A percentile compares a stretch with the other conserved stretches of the same genome.
Conservation (phyloP, 805 yeast species). For the Kluyveromyces starmeri region DNA sequence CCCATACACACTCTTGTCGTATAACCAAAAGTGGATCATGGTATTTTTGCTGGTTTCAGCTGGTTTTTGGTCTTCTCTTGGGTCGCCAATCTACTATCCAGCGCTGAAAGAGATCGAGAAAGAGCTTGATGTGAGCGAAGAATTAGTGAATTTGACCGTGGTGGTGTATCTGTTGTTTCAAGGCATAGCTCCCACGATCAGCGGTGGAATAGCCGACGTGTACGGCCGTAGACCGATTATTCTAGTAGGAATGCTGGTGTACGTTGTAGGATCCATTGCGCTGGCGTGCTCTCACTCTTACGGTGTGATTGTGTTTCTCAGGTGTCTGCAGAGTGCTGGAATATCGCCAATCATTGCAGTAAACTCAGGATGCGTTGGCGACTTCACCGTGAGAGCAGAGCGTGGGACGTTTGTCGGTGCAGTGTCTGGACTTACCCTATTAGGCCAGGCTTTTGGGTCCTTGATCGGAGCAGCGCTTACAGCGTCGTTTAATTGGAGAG, state of each 20-base stretch:
- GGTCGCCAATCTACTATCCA: constrained; percentile 77
- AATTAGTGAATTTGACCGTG: constrained; percentile 56
- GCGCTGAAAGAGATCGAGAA: constrained; percentile 52
- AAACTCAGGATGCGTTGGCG: constrained; percentile 63
- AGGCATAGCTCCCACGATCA: constrained; percentile 62
- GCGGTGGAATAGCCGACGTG: constrained; percentile 59
- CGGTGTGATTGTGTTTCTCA: constrained; percentile 50
- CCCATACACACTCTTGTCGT: constrained; percentile 21
- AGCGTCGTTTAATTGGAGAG: constrained; percentile 56
- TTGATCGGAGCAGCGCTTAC: constrained; percentile 41
- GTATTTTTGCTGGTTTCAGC: constrained; percentile 25
- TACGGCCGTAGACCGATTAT: constrained; percentile 65
- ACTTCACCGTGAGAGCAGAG: constrained; percentile 50
- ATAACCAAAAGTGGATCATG: constrained; percentile 25
- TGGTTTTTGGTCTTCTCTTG: constrained; percentile 59
- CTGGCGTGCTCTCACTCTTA: constrained; percentile 52
- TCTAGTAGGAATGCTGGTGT: constrained; percentile 46
- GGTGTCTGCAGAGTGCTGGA: constrained; percentile 66
- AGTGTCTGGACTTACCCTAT: constrained; percentile 50
- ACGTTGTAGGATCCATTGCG: constrained; percentile 53
- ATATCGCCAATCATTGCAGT: constrained; percentile 68
- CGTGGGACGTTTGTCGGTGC: constrained; percentile 67
- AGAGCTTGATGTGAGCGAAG: constrained; percentile 46
- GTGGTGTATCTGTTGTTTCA: constrained; percentile 69
- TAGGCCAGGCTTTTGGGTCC: constrained; percentile 76